phyloP scores from a whole-genome alignment of 1,139 yeast species.

The Torulaspora globosa region DNA sequence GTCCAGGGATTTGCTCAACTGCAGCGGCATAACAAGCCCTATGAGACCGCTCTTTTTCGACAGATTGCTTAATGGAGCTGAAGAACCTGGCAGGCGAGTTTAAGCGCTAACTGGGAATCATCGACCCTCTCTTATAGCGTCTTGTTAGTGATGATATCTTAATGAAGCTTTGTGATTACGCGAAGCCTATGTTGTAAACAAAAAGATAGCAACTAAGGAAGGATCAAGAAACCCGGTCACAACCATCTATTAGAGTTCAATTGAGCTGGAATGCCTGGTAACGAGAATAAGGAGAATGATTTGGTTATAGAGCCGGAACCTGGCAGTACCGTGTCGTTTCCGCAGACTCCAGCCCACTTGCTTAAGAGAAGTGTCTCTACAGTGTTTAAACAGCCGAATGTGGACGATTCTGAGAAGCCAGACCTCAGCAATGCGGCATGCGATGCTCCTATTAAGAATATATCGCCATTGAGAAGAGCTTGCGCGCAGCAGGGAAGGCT shows the following conservation, averaged over 20 bases:
- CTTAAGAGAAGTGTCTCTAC: conserved; percentile 26
- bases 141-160: neutral
- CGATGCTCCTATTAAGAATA: conserved; percentile 11
- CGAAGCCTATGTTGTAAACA: conserved; percentile 3
- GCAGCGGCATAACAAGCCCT: neutral
- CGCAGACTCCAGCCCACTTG: conserved; percentile 28
- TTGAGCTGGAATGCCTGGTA: conserved; percentile 7
- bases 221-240: neutral
- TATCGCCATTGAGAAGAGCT: conserved; percentile 15
- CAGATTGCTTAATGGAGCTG: neutral
- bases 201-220: neutral
- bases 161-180: conserved; percentile 5
- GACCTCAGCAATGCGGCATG: conserved; percentile 2
- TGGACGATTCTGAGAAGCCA: conserved; percentile 4
- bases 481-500: conserved; percentile 18
- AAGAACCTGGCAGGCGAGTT: neutral
- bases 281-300: conserved; percentile 28
- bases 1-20: neutral
- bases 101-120: neutral
- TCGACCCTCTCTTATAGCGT: neutral
- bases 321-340: conserved; percentile 12
- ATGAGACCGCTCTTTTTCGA: neutral
- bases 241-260: neutral
- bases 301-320: conserved; percentile 8
- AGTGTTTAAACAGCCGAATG: conserved; percentile 9